Evolutionary conservation across 768 basidiomycete genomes (phyloP).

Genomic region (Suillus tomentosus): DNA sequence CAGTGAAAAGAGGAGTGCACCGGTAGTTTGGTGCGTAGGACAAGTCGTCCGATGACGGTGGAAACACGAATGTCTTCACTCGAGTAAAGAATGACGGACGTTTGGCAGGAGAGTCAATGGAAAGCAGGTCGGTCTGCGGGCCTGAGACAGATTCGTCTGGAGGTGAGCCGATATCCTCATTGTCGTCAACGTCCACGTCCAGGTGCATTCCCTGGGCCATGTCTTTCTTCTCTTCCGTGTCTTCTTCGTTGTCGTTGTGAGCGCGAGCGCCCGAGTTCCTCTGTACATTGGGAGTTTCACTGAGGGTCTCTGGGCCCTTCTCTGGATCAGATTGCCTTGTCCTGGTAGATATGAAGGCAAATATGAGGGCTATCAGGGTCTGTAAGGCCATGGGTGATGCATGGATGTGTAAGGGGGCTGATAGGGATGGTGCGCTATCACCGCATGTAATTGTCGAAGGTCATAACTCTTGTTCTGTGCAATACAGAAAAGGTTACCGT

Average conservation of each 20-base stretch:
- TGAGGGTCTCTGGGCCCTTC: constrained; percentile 10
- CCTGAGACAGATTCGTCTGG: background rate
- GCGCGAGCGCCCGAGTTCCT: background rate
- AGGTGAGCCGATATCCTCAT: background rate
- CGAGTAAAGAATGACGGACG: background rate
- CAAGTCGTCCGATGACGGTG: constrained; percentile 28
- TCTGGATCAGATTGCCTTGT: constrained; percentile 4
- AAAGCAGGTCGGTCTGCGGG: background rate
- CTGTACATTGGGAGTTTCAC: constrained; percentile 3
- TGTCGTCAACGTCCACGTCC: background rate
- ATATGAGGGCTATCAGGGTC: background rate
- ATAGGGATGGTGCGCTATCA: background rate
- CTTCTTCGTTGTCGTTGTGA: background rate
- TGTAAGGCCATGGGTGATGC: background rate
- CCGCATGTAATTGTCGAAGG: background rate
- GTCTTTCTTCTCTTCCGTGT: background rate
- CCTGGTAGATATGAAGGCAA: background rate
- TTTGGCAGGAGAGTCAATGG: background rate
- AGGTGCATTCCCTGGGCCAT: background rate
- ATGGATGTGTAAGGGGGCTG: background rate
- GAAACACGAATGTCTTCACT: constrained; percentile 12
- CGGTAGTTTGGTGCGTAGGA: constrained; percentile 60
- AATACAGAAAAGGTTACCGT: background rate
- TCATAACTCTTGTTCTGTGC: background rate
- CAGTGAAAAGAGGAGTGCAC: constrained; percentile 63